A percentile compares a stretch with the other conserved stretches of the same genome.
Evolutionary conservation across 192 early-diverging fungal species (phyloP).

Genomic region (Pilaira anomala): DNA sequence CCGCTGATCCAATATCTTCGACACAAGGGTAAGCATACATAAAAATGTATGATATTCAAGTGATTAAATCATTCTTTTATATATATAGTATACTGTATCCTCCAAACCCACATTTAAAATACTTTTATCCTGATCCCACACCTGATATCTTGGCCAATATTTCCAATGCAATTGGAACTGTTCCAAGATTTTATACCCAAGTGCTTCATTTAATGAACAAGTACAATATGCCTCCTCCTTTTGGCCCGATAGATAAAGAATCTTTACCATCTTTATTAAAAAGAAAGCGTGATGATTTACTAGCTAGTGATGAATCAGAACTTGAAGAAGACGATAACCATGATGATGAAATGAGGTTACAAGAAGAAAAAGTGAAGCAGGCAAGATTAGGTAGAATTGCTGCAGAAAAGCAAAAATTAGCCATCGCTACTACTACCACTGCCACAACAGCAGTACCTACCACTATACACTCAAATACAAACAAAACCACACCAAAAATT

Average conservation of each 20-base stretch:
- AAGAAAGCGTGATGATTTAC: conserved; percentile 40
- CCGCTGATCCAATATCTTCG: conserved; percentile 31
- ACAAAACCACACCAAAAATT: neutral
- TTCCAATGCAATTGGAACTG: conserved; percentile 45
- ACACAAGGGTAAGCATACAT: conserved; percentile 23
- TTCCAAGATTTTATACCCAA: conserved; percentile 56
- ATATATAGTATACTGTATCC: conserved; percentile 39
- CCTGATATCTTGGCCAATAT: conserved; percentile 52
- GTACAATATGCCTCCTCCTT: conserved; percentile 59
- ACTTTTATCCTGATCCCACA: conserved; percentile 44
- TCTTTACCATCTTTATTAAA: conserved; percentile 28
- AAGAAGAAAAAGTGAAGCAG: neutral
- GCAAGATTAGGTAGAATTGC: conserved; percentile 5
- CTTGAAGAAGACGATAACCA: conserved; percentile 34
- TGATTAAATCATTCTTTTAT: neutral
- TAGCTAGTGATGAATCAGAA: conserved; percentile 50
- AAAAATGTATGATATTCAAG: neutral
- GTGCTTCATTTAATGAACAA: conserved; percentile 64
- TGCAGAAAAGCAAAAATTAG: conserved; percentile 18
- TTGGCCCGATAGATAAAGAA: conserved; percentile 22
- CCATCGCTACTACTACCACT: neutral
- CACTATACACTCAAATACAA: neutral
- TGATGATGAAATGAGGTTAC: neutral
- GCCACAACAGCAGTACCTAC: neutral
- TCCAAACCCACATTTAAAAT: conserved; percentile 36